Evolutionary conservation across 2,329 filamentous ascomycete species (phyloP).

Genomic region (Neoarthrinium moseri): DNA sequence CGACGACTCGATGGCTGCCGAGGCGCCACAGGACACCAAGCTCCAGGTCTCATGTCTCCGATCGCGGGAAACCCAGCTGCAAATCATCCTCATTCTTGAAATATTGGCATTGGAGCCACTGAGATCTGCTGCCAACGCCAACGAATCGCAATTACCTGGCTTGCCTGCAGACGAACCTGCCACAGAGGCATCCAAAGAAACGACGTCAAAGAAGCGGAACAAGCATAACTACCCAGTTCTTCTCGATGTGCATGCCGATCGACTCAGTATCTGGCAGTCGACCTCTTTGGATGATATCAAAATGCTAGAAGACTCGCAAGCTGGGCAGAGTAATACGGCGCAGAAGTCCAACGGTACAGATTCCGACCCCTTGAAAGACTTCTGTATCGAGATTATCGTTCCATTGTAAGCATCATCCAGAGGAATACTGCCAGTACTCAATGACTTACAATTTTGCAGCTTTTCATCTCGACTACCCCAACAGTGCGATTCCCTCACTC

Average conservation of each 20-base stretch:
- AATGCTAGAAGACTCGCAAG: constrained; percentile 48
- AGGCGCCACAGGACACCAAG: constrained; percentile 52
- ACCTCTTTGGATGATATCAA: constrained; percentile 61
- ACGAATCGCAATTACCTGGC: constrained; percentile 46
- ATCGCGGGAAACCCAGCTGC: constrained; percentile 75
- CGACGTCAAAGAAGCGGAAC: constrained; percentile 51
- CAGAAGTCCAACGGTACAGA: constrained; percentile 39
- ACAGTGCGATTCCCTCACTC: constrained; percentile 67
- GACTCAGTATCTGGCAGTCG: constrained; percentile 82
- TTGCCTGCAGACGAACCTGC: constrained; percentile 36
- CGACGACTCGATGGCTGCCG: constrained; percentile 36
- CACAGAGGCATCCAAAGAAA: constrained; percentile 30
- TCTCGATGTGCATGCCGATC: constrained; percentile 73
- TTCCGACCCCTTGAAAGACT: constrained; percentile 68
- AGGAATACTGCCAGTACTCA: not conserved
- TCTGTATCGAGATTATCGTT: constrained; percentile 77
- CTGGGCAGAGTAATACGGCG: constrained; percentile 28
- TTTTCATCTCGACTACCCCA: constrained; percentile 76
- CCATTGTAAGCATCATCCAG: constrained; percentile 62
- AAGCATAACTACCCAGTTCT: constrained; percentile 64
- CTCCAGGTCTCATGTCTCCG: constrained; percentile 65
- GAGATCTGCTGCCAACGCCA: constrained; percentile 36
- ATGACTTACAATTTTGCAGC: constrained; percentile 42
- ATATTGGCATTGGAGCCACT: constrained; percentile 67
- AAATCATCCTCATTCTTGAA: constrained; percentile 78